Evolutionary conservation across 164 flowering plant genomes (phyloP), one percentile per base, ranked within the genome.

Genomic region (Stephania japonica): DNA sequence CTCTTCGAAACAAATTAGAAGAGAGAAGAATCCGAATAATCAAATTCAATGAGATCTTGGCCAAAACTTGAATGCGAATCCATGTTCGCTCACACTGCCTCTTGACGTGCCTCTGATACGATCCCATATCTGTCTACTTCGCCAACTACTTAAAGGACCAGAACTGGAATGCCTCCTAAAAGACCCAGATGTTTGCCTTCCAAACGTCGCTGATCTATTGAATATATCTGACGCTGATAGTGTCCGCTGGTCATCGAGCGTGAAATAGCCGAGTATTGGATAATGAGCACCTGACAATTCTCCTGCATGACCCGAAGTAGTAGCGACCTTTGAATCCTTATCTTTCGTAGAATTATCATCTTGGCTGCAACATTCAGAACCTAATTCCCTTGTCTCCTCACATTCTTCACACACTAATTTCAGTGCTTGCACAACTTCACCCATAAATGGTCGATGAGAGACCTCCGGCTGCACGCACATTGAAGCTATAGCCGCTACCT

Each of bases 381-480:
- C 87, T 0, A 68, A 50, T 67, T 83, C 84, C 73, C 78, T 84
- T 25, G 86, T 78, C 70, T 86, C 89, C 23, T 90, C 94, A 73
- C 86, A 83, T 78, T 95, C 97, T 53, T 85, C 83, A 65, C 88
- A 93, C 4, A 95, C 88, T 24, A 93, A 81, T 79, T 93, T 95
- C 71, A 95, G 73, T 26, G 99, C 99, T 75, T 95, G 99, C n/a
- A 95, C 99, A 27, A 95, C 98, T 83, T 95, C 99, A 3, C 99
- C 96, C 98, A 95, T 95, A 68, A 90, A 95, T 66, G 99, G 99
- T 1, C 99, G 91, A 82, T 95, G 86, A 3, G 96, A 85, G n/a
- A 95, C 99, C 80, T 95, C 98, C 6, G 93, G 94, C 72, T 95
- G 97, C 26, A 93, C 98, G 61, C 99, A 93, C 98, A 93, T 91